Percentiles rank a stretch among this genome's conserved stretches.
Evolutionary conservation across 148 eudicot genomes (phyloP).

Genomic region (Camellia granthamiana): DNA sequence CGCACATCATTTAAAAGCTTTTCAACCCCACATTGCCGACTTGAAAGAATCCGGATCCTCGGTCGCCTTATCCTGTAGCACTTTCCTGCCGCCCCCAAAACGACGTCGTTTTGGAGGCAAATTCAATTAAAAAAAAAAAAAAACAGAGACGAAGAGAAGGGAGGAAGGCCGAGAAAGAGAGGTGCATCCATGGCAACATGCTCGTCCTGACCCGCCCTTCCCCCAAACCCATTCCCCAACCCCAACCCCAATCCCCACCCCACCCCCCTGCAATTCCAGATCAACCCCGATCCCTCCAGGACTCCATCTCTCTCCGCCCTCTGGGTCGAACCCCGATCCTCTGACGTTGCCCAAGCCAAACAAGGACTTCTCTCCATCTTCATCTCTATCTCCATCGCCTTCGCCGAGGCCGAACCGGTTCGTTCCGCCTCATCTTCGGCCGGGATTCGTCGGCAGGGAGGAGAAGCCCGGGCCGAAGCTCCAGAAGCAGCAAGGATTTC

Average conservation of each 20-base stretch:
- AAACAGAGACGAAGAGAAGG: too few species aligned
- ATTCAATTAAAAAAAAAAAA: too few species aligned
- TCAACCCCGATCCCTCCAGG: conserved; percentile 17
- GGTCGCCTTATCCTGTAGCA: too few species aligned
- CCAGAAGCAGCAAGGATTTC: conserved; percentile 23
- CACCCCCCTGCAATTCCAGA: conserved; percentile 11
- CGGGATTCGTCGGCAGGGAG: conserved; percentile 53
- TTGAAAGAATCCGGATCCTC: too few species aligned
- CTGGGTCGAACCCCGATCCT: conserved; percentile 37
- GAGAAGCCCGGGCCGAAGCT: conserved; percentile 33
- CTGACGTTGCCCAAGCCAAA: conserved; percentile 22
- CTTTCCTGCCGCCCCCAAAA: too few species aligned
- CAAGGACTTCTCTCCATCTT: conserved; percentile 5
- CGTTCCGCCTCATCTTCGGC: conserved; percentile 70
- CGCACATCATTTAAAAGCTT: neutral
- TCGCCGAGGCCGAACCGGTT: conserved; percentile 39
- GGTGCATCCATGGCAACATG: conserved; percentile 69
- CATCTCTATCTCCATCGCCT: conserved; percentile 7
- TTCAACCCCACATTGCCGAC: neutral
- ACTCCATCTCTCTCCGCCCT: conserved; percentile 55
- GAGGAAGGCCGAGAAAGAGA: too few species aligned
- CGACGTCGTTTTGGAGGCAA: too few species aligned
- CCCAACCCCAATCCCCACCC: neutral
- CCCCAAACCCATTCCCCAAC: conserved; percentile 49
- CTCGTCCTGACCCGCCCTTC: conserved; percentile 68